phyloP scores from a whole-genome alignment of 768 basidiomycete species.

The Dioszegia crocea region DNA sequence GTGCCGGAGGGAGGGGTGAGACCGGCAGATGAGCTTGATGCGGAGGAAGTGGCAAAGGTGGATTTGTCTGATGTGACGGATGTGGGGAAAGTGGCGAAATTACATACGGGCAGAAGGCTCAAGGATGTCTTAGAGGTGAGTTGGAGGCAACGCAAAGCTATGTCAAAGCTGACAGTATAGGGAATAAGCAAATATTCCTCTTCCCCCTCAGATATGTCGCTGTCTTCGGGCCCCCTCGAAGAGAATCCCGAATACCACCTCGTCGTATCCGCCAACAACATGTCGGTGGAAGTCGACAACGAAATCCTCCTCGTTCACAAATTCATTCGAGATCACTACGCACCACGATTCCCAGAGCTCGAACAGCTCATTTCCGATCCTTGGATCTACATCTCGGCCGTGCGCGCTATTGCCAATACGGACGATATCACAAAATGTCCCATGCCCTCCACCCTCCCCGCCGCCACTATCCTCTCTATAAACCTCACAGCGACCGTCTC shows the following conservation, averaged over 20 bases:
- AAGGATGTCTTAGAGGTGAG: conserved; percentile 74
- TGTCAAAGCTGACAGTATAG: conserved; percentile 52
- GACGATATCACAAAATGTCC: conserved; percentile 85
- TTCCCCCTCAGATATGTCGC: conserved; percentile 72
- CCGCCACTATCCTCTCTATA: conserved; percentile 92
- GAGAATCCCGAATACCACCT: conserved; percentile 92
- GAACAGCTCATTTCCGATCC: conserved; percentile 92
- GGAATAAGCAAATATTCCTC: conserved; percentile 82
- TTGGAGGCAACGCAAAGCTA: neutral
- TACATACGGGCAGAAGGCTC: conserved; percentile 83
- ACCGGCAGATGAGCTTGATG: conserved; percentile 94
- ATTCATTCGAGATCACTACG: conserved; percentile 98
- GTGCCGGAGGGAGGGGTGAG: conserved; percentile 66
- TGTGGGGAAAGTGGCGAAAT: conserved; percentile 79
- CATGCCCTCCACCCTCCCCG: conserved; percentile 70
- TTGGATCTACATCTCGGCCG: conserved; percentile 84
- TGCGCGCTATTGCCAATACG: conserved; percentile 78
- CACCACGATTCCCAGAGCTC: conserved; percentile 89
- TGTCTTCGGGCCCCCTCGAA: conserved; percentile 64
- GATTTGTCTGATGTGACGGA: conserved; percentile 79
- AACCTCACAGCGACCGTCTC: conserved; percentile 92
- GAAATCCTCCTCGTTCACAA: conserved; percentile 97
- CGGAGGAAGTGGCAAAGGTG: conserved; percentile 90
- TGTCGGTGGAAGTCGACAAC: conserved; percentile 97
- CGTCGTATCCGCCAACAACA: conserved; percentile 95